Evolutionary conservation across 176 grass and related monocot genomes (phyloP).

Genomic region (Carex myosuroides): DNA sequence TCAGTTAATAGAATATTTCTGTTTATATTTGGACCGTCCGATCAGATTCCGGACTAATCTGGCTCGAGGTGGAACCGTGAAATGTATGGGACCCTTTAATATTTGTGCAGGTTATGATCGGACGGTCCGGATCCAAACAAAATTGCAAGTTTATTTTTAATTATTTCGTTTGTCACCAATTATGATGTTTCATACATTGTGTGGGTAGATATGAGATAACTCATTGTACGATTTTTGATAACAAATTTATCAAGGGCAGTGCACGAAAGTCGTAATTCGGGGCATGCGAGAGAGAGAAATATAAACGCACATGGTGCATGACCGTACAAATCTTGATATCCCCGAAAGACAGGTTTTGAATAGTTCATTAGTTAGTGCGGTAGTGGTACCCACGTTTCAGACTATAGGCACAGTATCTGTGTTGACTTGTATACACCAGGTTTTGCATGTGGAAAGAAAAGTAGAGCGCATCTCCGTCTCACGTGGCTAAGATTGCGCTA

Average conservation of each 20-base stretch:
- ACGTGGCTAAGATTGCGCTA: neutral
- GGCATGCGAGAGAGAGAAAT: neutral
- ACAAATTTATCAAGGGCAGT: neutral
- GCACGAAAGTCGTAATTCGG: neutral
- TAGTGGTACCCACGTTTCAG: too few relatives aligned
- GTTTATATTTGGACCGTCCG: too few relatives aligned
- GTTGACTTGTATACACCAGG: neutral
- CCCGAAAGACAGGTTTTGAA: neutral
- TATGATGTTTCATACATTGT: neutral
- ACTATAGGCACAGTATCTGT: neutral
- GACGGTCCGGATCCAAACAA: too few relatives aligned
- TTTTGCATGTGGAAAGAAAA: neutral
- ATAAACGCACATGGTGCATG: neutral
- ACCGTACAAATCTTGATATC: neutral
- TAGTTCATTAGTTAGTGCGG: too few relatives aligned
- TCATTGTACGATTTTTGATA: neutral
- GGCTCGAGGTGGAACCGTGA: too few relatives aligned
- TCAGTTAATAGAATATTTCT: too few relatives aligned
- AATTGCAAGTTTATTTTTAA: neutral
- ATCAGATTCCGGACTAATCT: too few relatives aligned
- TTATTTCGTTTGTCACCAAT: too few relatives aligned
- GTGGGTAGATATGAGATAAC: neutral
- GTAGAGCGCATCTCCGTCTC: neutral
- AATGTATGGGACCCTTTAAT: too few relatives aligned
- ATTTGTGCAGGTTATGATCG: too few relatives aligned